These are phyloP conservation scores for Acer yangbiense DNA, from an alignment of 345 rosid species.

Conservation along the genomic window DNA sequence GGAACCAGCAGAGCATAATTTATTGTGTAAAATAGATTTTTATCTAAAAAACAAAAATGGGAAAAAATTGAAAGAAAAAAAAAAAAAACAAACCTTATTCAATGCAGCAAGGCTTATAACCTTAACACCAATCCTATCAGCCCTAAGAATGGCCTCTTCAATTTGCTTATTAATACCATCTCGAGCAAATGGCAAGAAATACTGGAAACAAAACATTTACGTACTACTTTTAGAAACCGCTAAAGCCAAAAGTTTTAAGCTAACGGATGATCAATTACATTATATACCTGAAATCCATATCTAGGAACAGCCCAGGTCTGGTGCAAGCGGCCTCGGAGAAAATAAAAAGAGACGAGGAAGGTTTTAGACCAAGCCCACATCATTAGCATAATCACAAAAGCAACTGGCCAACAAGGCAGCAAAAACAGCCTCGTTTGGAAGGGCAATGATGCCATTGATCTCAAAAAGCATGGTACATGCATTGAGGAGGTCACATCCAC, in stretches of 20 bases:
- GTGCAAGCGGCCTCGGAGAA: slow-evolving; percentile 63
- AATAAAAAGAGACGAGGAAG: slow-evolving; percentile 59
- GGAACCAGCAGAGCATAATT: slow-evolving; percentile 4
- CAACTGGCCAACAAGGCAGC: slow-evolving; percentile 49
- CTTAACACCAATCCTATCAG: slow-evolving; percentile 81
- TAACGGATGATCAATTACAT: too few relatives aligned
- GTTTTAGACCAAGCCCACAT: slow-evolving; percentile 86
- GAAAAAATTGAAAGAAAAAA: not conserved
- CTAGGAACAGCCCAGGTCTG: slow-evolving; percentile 91
- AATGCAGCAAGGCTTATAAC: slow-evolving; percentile 98
- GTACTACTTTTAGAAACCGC: too few relatives aligned
- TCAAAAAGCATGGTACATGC: slow-evolving; percentile 58
- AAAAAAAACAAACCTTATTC: slow-evolving; percentile 56
- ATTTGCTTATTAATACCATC: slow-evolving; percentile 82
- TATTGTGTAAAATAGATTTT: not conserved
- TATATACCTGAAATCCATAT: slow-evolving; percentile 77
- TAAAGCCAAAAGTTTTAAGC: too few relatives aligned
- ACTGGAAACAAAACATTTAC: slow-evolving; percentile 45
- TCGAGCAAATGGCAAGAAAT: slow-evolving; percentile 90
- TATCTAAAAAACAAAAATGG: too few relatives aligned
- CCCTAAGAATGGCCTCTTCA: slow-evolving; percentile 78
- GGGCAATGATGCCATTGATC: slow-evolving; percentile 65
- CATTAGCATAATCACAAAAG: slow-evolving; percentile 45
- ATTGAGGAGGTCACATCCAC: slow-evolving; percentile 66
- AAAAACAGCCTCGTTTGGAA: slow-evolving; percentile 43